phyloP scores from a whole-genome alignment of 2,329 filamentous ascomycete genomes.

The Trichoderma atrobrunneum region DNA sequence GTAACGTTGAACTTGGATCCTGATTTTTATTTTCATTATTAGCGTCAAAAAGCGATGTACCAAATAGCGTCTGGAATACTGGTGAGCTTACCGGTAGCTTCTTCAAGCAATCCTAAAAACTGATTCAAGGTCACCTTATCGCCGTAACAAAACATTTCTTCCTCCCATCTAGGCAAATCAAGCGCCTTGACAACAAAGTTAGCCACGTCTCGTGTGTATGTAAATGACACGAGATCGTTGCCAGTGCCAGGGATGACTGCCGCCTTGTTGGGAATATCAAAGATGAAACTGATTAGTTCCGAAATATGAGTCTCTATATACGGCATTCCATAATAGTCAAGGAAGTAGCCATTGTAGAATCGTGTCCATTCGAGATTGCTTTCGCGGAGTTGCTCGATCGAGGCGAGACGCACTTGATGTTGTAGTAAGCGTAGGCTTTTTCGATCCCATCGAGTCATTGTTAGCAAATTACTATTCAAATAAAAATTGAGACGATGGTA shows the following conservation, averaged over 20 bases:
- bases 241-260: not conserved
- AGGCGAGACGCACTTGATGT: not conserved
- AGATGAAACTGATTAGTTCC: not conserved
- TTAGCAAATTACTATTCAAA: not conserved
- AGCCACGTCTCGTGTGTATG: not conserved
- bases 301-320: not conserved
- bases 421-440: not conserved
- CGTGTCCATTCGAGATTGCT: not conserved
- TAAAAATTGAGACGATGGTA: not conserved
- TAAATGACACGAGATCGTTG: not conserved
- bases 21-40: not conserved
- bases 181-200: not conserved
- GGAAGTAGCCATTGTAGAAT: not conserved
- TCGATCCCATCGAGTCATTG: not conserved
- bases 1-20: not conserved
- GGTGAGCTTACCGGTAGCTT: not conserved
- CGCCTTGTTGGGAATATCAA: not conserved
- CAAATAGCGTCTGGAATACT: not conserved
- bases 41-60: not conserved
- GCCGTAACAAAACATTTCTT: not conserved
- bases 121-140: not conserved
- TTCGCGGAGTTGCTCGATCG: not conserved
- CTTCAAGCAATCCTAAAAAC: not conserved
- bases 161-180: not conserved
- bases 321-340: conserved; percentile 3